A percentile compares a stretch with the other conserved stretches of the same genome.
These are phyloP conservation scores for Aspergillus nanangensis DNA, from an alignment of 495 filamentous ascomycete genomes.

Conservation along the genomic window DNA sequence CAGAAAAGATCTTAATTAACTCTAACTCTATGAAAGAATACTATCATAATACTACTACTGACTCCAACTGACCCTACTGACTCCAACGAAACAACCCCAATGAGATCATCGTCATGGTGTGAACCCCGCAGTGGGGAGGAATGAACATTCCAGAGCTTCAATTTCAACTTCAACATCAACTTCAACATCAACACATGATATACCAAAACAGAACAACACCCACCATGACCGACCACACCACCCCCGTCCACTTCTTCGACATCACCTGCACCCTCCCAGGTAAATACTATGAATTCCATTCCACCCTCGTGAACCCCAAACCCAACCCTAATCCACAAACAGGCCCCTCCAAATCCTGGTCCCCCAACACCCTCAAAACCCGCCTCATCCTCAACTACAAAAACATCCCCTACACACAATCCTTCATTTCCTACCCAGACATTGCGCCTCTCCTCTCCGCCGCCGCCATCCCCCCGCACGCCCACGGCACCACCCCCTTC, in stretches of 20 bases:
- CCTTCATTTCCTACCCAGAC: slow-evolving; percentile 39
- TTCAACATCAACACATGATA: too few species aligned
- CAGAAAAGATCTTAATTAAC: too few species aligned
- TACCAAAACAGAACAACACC: not conserved
- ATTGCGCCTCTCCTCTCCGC: slow-evolving; percentile 28
- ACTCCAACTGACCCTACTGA: too few species aligned
- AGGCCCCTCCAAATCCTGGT: slow-evolving; percentile 36
- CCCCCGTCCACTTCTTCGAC: slow-evolving; percentile 39
- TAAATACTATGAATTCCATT: slow-evolving; percentile 1
- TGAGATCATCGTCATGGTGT: too few species aligned
- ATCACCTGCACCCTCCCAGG: slow-evolving; percentile 29
- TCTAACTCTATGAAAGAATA: too few species aligned
- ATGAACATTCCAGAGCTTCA: too few species aligned
- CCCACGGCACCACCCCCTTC: slow-evolving; percentile 18
- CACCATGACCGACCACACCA: not conserved
- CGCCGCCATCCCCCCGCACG: slow-evolving; percentile 21
- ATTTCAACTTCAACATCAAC: too few species aligned
- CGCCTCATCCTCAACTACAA: slow-evolving; percentile 39
- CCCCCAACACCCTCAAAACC: slow-evolving; percentile 35
- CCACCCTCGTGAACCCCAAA: not conserved
- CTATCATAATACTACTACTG: too few species aligned
- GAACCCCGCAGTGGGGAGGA: too few species aligned
- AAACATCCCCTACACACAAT: slow-evolving; percentile 35
- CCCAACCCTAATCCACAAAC: slow-evolving; percentile 5
- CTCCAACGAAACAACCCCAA: too few species aligned